phyloP scores from a whole-genome alignment of 352 stramenopile genomes.

The Phytopythium cucurbitacearum region DNA sequence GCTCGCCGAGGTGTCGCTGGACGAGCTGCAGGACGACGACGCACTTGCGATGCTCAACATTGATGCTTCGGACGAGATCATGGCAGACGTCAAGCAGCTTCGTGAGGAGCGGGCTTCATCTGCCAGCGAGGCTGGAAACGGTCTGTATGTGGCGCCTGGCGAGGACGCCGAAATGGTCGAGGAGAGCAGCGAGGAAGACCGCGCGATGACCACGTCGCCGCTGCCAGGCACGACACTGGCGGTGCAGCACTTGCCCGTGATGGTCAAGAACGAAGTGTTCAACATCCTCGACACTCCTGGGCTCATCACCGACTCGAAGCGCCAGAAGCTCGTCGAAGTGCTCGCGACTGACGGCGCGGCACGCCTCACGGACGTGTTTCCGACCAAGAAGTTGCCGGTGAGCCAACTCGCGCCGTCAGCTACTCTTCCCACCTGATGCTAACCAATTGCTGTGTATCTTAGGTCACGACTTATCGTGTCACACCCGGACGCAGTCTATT shows the following conservation, averaged over 20 bases:
- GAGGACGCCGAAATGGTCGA: constrained; percentile 69
- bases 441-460: constrained; percentile 4
- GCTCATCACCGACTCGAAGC: constrained; percentile 71
- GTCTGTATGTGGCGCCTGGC: constrained; percentile 48
- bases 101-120: constrained; percentile 7
- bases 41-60: constrained; percentile 51
- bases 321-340: constrained; percentile 76
- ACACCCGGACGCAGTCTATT: constrained; percentile 70
- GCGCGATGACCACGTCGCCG: constrained; percentile 85
- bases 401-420: not conserved
- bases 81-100: constrained; percentile 11
- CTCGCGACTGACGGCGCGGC: constrained; percentile 58
- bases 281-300: constrained; percentile 81
- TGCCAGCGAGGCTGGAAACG: constrained; percentile 3
- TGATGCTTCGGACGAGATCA: constrained; percentile 27
- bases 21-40: constrained; percentile 45
- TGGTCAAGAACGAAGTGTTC: constrained; percentile 76
- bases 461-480: constrained; percentile 72
- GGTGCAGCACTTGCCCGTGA: constrained; percentile 73
- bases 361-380: constrained; percentile 75
- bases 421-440: not conserved
- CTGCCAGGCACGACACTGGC: constrained; percentile 89
- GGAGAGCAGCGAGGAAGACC: constrained; percentile 54
- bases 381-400: constrained; percentile 69
- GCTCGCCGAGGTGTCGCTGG: constrained; percentile 45